Evolutionary conservation across 2,329 filamentous ascomycete species (phyloP).

Genomic region (Aureobasidium sp.): DNA sequence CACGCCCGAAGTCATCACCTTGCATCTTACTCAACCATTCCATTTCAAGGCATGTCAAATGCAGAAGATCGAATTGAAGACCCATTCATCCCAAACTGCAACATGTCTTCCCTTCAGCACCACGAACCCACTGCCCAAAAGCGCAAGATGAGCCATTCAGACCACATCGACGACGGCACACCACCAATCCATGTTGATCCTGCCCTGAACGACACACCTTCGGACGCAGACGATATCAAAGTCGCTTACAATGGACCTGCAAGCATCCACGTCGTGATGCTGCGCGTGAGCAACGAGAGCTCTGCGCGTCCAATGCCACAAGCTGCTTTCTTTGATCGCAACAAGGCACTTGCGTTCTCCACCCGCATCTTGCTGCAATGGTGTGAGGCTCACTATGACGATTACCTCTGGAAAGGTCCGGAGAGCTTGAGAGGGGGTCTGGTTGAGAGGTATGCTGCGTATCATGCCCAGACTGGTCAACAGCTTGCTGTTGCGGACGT

Average conservation of each 20-base stretch:
- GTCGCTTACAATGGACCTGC: background rate
- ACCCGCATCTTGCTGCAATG: background rate
- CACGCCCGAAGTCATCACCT: too few relatives aligned
- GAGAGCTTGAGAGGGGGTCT: background rate
- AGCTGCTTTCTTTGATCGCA: background rate
- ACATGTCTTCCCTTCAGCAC: background rate
- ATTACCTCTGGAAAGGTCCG: background rate
- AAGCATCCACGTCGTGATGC: background rate
- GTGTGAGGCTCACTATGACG: background rate
- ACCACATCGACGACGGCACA: background rate
- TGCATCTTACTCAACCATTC: background rate
- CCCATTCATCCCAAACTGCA: background rate
- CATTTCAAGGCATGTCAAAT: background rate
- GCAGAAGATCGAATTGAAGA: background rate
- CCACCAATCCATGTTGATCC: background rate
- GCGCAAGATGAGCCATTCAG: background rate
- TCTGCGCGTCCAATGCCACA: conserved; percentile 1
- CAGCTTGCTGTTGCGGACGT: background rate
- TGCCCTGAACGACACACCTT: background rate
- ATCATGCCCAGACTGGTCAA: background rate
- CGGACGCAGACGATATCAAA: background rate
- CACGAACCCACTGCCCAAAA: background rate
- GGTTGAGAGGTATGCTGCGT: background rate
- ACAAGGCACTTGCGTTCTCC: background rate
- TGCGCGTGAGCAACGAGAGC: background rate